A percentile compares a stretch with the other conserved stretches of the same genome.
phyloP scores from a whole-genome alignment of 2,329 filamentous ascomycete species.

The Exophiala dermatitidis region DNA sequence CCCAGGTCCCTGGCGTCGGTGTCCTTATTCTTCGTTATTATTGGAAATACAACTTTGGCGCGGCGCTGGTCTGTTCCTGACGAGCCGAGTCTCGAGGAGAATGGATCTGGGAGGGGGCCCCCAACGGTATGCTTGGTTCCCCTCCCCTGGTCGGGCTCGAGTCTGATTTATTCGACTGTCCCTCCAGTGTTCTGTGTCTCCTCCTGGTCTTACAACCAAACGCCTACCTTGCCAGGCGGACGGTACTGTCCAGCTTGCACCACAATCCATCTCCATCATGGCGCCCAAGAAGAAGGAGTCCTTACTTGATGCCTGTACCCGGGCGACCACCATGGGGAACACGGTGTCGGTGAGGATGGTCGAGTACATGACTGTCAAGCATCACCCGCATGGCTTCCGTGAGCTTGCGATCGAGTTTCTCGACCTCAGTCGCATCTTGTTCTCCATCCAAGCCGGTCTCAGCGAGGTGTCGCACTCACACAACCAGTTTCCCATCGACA shows the following conservation, averaged over 20 bases:
- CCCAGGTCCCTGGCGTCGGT: background rate
- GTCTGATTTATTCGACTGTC: background rate
- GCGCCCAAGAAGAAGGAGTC: constrained; percentile 30
- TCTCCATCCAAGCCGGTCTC: constrained; percentile 61
- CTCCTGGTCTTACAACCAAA: background rate
- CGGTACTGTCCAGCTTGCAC: background rate
- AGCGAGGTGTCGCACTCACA: constrained; percentile 46
- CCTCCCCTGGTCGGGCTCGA: background rate
- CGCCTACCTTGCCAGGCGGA: background rate
- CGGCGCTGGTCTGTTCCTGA: background rate
- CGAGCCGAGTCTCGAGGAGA: background rate
- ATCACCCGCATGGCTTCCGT: constrained; percentile 50
- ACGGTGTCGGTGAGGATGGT: constrained; percentile 59
- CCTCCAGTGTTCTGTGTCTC: background rate
- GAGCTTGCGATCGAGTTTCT: constrained; percentile 59
- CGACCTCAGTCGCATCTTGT: constrained; percentile 58
- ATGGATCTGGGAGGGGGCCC: background rate
- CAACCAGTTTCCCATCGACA: constrained; percentile 52
- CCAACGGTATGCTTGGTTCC: background rate
- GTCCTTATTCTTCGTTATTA: background rate
- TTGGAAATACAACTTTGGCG: background rate
- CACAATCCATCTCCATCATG: constrained; percentile 9
- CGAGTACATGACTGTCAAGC: constrained; percentile 55
- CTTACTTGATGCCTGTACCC: constrained; percentile 48
- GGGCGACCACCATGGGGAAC: constrained; percentile 55